phyloP scores from a whole-genome alignment of 2,329 filamentous ascomycete genomes.

The Graphilbum ipis-grandicollis region DNA sequence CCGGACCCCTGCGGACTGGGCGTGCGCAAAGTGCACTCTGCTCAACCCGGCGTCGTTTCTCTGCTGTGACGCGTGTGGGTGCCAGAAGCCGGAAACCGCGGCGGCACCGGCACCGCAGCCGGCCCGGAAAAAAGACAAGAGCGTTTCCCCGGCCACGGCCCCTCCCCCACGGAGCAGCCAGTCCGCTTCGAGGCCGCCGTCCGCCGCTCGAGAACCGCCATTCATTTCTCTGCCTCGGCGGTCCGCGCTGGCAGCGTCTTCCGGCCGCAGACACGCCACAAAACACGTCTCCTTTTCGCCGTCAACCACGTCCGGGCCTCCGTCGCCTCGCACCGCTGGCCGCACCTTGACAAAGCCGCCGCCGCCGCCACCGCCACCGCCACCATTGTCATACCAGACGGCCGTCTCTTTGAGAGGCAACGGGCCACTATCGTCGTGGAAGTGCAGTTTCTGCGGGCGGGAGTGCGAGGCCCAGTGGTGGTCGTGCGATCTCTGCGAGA shows the following conservation, averaged over 20 bases:
- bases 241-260: too few relatives aligned
- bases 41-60: conserved; percentile 32
- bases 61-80: conserved; percentile 39
- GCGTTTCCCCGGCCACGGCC: too few relatives aligned
- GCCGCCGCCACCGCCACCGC: not conserved
- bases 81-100: conserved; percentile 15
- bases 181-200: too few relatives aligned
- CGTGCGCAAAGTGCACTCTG: conserved; percentile 21
- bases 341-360: too few relatives aligned
- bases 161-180: too few relatives aligned
- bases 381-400: not conserved
- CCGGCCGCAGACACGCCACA: not conserved
- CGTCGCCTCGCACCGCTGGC: too few relatives aligned
- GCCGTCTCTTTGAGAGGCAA: too few relatives aligned
- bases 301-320: conserved; percentile 4
- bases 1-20: not conserved
- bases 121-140: too few relatives aligned
- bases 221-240: too few relatives aligned
- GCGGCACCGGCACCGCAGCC: too few relatives aligned
- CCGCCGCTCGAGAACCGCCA: too few relatives aligned
- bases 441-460: conserved; percentile 32
- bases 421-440: conserved; percentile 22
- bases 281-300: conserved; percentile 6
- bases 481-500: conserved; percentile 37
- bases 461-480: conserved; percentile 37